A percentile compares a stretch with the other conserved stretches of the same genome.
Evolutionary conservation across 139 green algal genomes (phyloP).

Genomic region (Chlamydomonas sphaeroides): DNA sequence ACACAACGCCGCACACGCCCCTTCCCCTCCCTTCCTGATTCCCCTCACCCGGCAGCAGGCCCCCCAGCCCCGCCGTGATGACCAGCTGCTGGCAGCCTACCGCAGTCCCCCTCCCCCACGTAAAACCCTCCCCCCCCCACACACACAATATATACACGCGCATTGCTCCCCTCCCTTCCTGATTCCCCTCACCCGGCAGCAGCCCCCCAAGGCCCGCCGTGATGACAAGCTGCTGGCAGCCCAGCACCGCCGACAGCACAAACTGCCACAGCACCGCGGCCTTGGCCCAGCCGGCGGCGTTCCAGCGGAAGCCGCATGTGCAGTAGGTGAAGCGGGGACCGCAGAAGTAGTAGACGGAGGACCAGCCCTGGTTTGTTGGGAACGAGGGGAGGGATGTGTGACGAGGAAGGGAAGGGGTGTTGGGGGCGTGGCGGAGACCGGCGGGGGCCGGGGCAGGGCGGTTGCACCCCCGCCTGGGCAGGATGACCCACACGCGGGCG

Average conservation of each 20-base stretch:
- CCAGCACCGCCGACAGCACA: slow-evolving; percentile 53
- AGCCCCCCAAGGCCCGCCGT: slow-evolving; percentile 72
- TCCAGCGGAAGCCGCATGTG: slow-evolving; percentile 80
- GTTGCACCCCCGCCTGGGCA: too few species aligned
- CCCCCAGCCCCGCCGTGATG: slow-evolving; percentile 68
- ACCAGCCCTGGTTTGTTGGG: slow-evolving; percentile 47
- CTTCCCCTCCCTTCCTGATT: too few species aligned
- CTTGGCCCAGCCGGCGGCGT: slow-evolving; percentile 74
- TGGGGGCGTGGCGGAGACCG: too few species aligned
- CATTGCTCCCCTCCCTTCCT: neutral
- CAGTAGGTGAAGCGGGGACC: slow-evolving; percentile 73
- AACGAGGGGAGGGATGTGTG: too few species aligned
- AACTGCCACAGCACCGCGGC: slow-evolving; percentile 47
- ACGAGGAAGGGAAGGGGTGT: too few species aligned
- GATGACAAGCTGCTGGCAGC: slow-evolving; percentile 70
- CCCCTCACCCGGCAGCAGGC: slow-evolving; percentile 79
- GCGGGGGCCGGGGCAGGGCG: too few species aligned
- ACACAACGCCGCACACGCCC: too few species aligned
- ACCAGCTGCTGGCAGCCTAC: slow-evolving; percentile 78
- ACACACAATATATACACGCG: too few species aligned
- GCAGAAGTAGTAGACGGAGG: slow-evolving; percentile 88
- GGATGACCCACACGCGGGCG: too few species aligned
- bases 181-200: slow-evolving; percentile 66
- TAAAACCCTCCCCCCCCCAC: too few species aligned
- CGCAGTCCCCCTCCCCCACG: too few species aligned